Base-by-base conservation (phyloP, 352 stramenopile genomes). In the Pythium phragmitis region DNA sequence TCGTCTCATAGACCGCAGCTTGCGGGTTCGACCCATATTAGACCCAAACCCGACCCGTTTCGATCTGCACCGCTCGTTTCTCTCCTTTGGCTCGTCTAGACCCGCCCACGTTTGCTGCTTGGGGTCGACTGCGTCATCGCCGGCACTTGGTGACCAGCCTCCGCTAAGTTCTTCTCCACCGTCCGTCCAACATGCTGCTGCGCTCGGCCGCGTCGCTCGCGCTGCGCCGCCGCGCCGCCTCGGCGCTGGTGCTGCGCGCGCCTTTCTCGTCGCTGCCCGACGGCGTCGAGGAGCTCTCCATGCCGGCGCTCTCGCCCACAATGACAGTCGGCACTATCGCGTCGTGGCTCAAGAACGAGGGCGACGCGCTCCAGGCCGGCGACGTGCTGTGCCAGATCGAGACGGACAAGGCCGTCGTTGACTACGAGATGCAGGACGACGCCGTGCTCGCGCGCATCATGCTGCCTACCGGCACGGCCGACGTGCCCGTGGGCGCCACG, bases 361-460 rank as follows among this genome's bases (percentile, higher is more conserved):
- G 96, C 54, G 89, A 98, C 14, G 68, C 85, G 48, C 90, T 99
- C 60, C 64, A 69, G 23, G 83, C 96, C 0, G 96, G 96, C 39
- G 92, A 98, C 73, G 88, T 98, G 23, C 74, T 99, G 28, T 98
- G 92, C 73, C 88, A 98, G 60, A 94, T 99, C 60, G 97, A 99
- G 77, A 99, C 97, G 14, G 97, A 99, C 84, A 99, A 99, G 80
- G 97, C 97, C 34, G 96, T 96, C 21, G 97, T 99, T 45, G 96
- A 99, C 78, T 99, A 98, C 74, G 97, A 99, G 80, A 93, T 97
- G 50, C 91, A 98, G 79, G 97, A 99, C 76, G 97, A 99, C n/a
- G 87, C 79, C 16, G 79, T 98, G 42, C 70, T 99, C 56, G 96
- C 94, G 45, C 97, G 96, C 76, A 98, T 99, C 71, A 72, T 99